Percentiles rank a stretch among this genome's conserved stretches.
These are phyloP conservation scores for Apiospora arundinis DNA, from an alignment of 2,329 filamentous ascomycete genomes.

Conservation along the genomic window DNA sequence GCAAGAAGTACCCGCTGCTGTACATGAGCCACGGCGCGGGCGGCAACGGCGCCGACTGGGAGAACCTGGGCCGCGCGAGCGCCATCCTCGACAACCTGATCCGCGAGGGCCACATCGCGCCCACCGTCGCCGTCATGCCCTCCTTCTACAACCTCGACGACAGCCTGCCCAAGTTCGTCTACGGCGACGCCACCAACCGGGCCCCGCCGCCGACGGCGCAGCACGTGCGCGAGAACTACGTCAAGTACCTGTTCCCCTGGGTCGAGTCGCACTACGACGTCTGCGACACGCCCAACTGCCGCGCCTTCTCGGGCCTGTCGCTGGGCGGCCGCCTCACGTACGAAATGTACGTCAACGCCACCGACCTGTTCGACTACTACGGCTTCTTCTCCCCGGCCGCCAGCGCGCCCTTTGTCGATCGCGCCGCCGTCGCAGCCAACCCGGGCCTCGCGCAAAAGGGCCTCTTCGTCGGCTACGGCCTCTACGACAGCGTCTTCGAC, in stretches of 20 bases:
- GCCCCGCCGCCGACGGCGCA: constrained; percentile 28
- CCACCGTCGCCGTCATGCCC: constrained; percentile 39
- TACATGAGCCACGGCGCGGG: constrained; percentile 39
- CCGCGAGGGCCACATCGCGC: constrained; percentile 35
- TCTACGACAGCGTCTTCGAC: constrained; percentile 37
- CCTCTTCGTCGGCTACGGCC: constrained; percentile 36
- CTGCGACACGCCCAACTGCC: constrained; percentile 32
- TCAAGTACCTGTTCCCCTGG: constrained; percentile 37
- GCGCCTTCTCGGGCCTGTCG: constrained; percentile 38
- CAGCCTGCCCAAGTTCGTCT: constrained; percentile 12
- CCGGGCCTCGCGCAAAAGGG: constrained; percentile 31
- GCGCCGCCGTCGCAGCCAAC: constrained; percentile 27
- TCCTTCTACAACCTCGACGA: constrained; percentile 24
- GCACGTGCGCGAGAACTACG: constrained; percentile 36
- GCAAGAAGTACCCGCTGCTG: constrained; percentile 37
- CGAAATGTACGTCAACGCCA: constrained; percentile 41
- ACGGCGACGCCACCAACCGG: constrained; percentile 22
- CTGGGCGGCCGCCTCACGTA: constrained; percentile 38
- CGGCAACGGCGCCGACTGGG: constrained; percentile 40
- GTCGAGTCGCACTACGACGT: constrained; percentile 35
- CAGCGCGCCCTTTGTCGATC: constrained; percentile 28
- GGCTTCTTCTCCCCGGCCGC: constrained; percentile 40
- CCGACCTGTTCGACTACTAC: constrained; percentile 37
- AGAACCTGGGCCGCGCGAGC: constrained; percentile 37
- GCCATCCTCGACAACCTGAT: constrained; percentile 40